A percentile compares a stretch with the other conserved stretches of the same genome.
phyloP scores from a whole-genome alignment of 2,329 filamentous ascomycete genomes.

The Xylaria hypoxylon region DNA sequence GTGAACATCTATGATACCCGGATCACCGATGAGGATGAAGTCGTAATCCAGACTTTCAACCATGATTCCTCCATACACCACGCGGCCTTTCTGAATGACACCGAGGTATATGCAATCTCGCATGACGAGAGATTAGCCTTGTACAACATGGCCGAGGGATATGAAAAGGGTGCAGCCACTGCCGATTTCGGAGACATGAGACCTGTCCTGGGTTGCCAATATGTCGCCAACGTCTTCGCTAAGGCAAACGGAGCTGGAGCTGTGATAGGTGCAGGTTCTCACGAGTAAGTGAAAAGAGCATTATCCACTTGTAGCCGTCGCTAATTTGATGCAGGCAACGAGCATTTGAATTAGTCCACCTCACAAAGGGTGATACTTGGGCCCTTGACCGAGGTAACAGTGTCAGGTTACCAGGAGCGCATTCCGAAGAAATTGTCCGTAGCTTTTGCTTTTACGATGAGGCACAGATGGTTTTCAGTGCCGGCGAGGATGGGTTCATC shows the following conservation, averaged over 20 bases:
- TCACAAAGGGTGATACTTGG: slow-evolving; percentile 66
- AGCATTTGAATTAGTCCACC: slow-evolving; percentile 70
- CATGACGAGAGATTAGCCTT: slow-evolving; percentile 83
- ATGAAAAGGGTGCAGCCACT: slow-evolving; percentile 68
- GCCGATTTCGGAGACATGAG: slow-evolving; percentile 77
- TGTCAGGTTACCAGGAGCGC: slow-evolving; percentile 71
- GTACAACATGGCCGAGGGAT: slow-evolving; percentile 74
- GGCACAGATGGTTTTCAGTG: slow-evolving; percentile 68
- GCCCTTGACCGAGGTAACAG: slow-evolving; percentile 64
- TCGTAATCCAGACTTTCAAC: slow-evolving; percentile 82
- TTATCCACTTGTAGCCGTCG: not conserved
- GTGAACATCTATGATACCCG: slow-evolving; percentile 81
- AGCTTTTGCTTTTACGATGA: slow-evolving; percentile 73
- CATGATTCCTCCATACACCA: slow-evolving; percentile 80
- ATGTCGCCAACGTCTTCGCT: slow-evolving; percentile 74
- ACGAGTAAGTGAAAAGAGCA: slow-evolving; percentile 65
- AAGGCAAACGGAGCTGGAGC: slow-evolving; percentile 70
- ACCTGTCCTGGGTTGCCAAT: slow-evolving; percentile 74
- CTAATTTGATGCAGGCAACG: slow-evolving; percentile 52
- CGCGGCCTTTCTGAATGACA: slow-evolving; percentile 74
- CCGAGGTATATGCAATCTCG: slow-evolving; percentile 77
- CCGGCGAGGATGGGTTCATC: slow-evolving; percentile 68
- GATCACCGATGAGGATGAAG: slow-evolving; percentile 79
- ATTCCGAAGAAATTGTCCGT: slow-evolving; percentile 72
- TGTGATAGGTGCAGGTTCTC: slow-evolving; percentile 73